Evolutionary conservation across 495 filamentous ascomycete genomes (phyloP).

Genomic region (Rostrohypoxylon terebratum): DNA sequence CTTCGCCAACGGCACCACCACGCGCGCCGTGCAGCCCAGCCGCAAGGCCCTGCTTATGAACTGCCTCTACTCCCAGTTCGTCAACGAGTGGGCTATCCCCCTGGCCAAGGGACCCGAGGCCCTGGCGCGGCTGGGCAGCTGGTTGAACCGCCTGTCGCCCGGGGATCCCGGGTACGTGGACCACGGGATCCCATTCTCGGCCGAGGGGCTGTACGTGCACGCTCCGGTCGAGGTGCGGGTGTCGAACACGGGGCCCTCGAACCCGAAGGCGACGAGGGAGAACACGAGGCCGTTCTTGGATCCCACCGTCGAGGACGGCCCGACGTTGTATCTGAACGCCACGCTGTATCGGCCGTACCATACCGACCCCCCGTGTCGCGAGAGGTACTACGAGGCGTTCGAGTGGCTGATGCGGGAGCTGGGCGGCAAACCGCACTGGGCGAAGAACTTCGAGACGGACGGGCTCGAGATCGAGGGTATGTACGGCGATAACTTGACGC

Average conservation of each 20-base stretch:
- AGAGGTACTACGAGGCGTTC: slow-evolving; percentile 90
- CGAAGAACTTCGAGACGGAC: slow-evolving; percentile 85
- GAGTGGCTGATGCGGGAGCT: slow-evolving; percentile 95
- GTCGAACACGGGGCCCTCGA: slow-evolving; percentile 71
- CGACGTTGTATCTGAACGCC: slow-evolving; percentile 94
- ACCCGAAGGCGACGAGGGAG: slow-evolving; percentile 45
- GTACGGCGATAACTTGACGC: slow-evolving; percentile 65
- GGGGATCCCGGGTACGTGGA: slow-evolving; percentile 65
- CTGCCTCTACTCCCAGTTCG: slow-evolving; percentile 94
- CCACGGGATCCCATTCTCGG: slow-evolving; percentile 82
- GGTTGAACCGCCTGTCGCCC: slow-evolving; percentile 75
- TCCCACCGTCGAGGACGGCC: slow-evolving; percentile 68
- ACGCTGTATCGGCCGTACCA: slow-evolving; percentile 93
- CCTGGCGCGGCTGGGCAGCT: slow-evolving; percentile 81
- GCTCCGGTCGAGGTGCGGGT: slow-evolving; percentile 52
- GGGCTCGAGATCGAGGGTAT: slow-evolving; percentile 67
- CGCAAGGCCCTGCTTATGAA: slow-evolving; percentile 90
- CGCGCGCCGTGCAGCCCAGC: slow-evolving; percentile 79
- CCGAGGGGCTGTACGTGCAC: slow-evolving; percentile 86
- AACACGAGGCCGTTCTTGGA: slow-evolving; percentile 81
- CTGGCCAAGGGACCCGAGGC: slow-evolving; percentile 90
- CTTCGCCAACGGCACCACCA: slow-evolving; percentile 74
- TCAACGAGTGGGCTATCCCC: slow-evolving; percentile 98
- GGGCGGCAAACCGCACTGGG: slow-evolving; percentile 94
- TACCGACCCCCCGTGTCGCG: slow-evolving; percentile 78